Percentiles rank a stretch among this genome's conserved stretches.
Conservation (phyloP, 257 asterid genomes). For the Fraxinus pennsylvanica region DNA sequence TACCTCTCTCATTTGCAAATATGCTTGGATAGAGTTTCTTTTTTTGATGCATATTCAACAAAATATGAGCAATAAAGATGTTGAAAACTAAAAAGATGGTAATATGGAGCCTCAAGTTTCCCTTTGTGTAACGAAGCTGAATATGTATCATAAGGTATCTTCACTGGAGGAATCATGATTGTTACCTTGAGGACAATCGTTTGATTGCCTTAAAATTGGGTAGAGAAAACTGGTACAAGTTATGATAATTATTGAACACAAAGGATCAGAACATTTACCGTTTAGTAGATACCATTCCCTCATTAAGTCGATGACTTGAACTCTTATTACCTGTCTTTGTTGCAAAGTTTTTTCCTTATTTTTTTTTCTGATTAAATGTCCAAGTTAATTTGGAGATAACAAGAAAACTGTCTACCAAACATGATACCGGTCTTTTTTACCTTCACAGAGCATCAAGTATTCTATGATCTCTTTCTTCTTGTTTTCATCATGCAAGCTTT, state of each 20-base stretch:
- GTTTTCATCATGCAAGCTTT: too few species aligned
- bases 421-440: too few species aligned
- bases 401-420: not conserved
- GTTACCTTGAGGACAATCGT: not conserved
- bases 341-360: not conserved
- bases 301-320: slow-evolving; percentile 4
- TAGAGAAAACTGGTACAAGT: not conserved
- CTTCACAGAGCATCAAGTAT: not conserved
- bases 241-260: not conserved
- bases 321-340: not conserved
- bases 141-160: not conserved
- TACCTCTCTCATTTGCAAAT: slow-evolving; percentile 5
- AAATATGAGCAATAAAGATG: not conserved
- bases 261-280: not conserved
- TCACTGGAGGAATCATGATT: slow-evolving; percentile 4
- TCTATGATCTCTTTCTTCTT: not conserved
- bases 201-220: not conserved
- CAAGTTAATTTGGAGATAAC: not conserved
- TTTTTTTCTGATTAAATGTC: not conserved
- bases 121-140: not conserved
- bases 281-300: not conserved
- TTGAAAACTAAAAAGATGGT: not conserved
- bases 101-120: not conserved
- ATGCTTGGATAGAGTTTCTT: not conserved
- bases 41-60: not conserved